Evolutionary conservation across 441 rosid species (phyloP).

Genomic region (Pelargonium myrrhifolium): DNA sequence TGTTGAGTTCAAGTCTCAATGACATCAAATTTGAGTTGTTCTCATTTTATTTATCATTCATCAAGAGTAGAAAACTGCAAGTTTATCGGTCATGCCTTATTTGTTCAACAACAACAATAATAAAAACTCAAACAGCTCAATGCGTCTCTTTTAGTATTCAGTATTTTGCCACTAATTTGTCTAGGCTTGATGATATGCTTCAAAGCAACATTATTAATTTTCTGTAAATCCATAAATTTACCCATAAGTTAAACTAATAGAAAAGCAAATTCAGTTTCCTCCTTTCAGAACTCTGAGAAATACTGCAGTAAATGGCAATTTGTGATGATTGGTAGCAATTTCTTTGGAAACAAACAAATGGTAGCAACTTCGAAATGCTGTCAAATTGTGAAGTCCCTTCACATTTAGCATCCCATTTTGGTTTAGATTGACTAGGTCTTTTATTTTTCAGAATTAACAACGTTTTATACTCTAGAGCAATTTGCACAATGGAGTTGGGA

Average conservation of each 20-base stretch:
- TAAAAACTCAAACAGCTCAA: background rate
- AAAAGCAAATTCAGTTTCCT: background rate
- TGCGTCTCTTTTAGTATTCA: background rate
- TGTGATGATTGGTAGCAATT: background rate
- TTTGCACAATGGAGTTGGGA: too few relatives aligned
- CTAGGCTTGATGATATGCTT: slow-evolving; percentile 1
- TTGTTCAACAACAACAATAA: too few relatives aligned
- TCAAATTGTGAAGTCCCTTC: background rate
- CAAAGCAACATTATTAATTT: background rate
- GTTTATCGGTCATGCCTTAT: too few relatives aligned
- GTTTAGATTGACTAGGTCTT: too few relatives aligned
- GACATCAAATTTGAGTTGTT: background rate
- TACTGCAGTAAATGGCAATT: background rate
- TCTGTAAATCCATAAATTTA: background rate
- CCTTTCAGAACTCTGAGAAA: background rate
- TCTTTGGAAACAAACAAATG: background rate
- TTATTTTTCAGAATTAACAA: too few relatives aligned
- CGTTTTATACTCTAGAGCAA: too few relatives aligned
- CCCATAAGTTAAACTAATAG: background rate
- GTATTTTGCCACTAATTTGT: background rate
- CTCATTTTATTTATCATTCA: background rate
- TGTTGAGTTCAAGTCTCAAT: background rate
- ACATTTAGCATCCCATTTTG: background rate
- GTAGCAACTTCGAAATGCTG: background rate
- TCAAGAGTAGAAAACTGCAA: too few relatives aligned